phyloP scores from a whole-genome alignment of 176 grass and related monocot genomes.

The Cocos nucifera region DNA sequence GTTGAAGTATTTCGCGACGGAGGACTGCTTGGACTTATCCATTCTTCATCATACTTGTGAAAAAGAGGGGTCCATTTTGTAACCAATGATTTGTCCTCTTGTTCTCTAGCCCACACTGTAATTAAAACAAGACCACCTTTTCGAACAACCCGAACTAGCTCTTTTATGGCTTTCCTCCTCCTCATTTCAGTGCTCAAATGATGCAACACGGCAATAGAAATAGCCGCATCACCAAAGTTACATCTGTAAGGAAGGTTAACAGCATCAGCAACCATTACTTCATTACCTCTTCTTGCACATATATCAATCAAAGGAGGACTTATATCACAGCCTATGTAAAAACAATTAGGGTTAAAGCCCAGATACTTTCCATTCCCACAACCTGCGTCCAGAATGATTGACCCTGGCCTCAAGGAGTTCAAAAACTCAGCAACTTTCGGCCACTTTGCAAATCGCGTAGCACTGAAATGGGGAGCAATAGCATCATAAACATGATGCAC shows the following conservation, averaged over 20 bases:
- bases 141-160: slow-evolving; percentile 69
- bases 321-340: slow-evolving; percentile 85
- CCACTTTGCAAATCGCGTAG: slow-evolving; percentile 90
- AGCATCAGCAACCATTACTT: slow-evolving; percentile 86
- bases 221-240: slow-evolving; percentile 66
- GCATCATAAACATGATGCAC: slow-evolving; percentile 81
- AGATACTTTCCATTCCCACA: slow-evolving; percentile 96
- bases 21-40: slow-evolving; percentile 51
- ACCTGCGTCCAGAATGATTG: slow-evolving; percentile 71
- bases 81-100: slow-evolving; percentile 66
- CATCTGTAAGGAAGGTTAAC: slow-evolving; percentile 86
- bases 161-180: slow-evolving; percentile 75
- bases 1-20: slow-evolving; percentile 37
- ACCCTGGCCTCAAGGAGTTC: slow-evolving; percentile 53
- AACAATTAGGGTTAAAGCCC: slow-evolving; percentile 71
- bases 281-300: slow-evolving; percentile 59
- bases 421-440: slow-evolving; percentile 83
- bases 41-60: slow-evolving; percentile 90
- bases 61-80: slow-evolving; percentile 83
- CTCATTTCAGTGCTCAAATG: slow-evolving; percentile 85
- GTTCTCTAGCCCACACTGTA: slow-evolving; percentile 90
- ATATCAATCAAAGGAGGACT: slow-evolving; percentile 65
- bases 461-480: slow-evolving; percentile 94
- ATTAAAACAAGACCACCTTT: slow-evolving; percentile 84
- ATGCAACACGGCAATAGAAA: slow-evolving; percentile 88